Conservation (phyloP, 2,329 filamentous ascomycete species). For the Fusarium humuli region DNA sequence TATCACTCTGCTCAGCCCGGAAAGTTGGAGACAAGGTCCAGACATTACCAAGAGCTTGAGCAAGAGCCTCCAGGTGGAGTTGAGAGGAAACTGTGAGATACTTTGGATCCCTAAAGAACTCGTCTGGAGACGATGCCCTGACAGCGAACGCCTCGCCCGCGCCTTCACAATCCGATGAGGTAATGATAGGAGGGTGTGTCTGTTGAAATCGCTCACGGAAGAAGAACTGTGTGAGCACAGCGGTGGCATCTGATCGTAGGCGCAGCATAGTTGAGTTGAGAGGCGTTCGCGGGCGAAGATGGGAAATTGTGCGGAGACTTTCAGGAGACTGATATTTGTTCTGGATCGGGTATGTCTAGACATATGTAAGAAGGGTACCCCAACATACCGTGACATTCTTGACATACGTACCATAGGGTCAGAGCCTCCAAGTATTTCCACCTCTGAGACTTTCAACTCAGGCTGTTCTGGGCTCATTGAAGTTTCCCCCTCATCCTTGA, state of each 20-base stretch:
- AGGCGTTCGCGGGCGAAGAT: constrained; percentile 84
- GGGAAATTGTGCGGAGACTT: constrained; percentile 87
- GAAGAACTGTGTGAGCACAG: constrained; percentile 81
- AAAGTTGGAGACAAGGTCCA: constrained; percentile 97
- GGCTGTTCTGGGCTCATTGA: constrained; percentile 15
- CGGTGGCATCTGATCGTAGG: constrained; percentile 83
- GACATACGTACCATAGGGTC: constrained; percentile 76
- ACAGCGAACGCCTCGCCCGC: constrained; percentile 93
- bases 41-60: constrained; percentile 88
- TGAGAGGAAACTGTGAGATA: constrained; percentile 97
- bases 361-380: constrained; percentile 13
- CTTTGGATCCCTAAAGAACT: constrained; percentile 88
- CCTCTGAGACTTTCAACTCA: constrained; percentile 79
- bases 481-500: constrained; percentile 3
- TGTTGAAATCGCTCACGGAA: constrained; percentile 77
- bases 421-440: constrained; percentile 79
- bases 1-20: constrained; percentile 92
- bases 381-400: background rate
- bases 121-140: constrained; percentile 54
- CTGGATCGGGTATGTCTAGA: constrained; percentile 88
- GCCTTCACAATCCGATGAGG: constrained; percentile 96
- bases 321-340: constrained; percentile 95
- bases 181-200: constrained; percentile 92
- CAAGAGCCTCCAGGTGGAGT: constrained; percentile 91
- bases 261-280: constrained; percentile 84